Conservation (phyloP, 2,329 filamentous ascomycete species). For the Remersonia thermophila region DNA sequence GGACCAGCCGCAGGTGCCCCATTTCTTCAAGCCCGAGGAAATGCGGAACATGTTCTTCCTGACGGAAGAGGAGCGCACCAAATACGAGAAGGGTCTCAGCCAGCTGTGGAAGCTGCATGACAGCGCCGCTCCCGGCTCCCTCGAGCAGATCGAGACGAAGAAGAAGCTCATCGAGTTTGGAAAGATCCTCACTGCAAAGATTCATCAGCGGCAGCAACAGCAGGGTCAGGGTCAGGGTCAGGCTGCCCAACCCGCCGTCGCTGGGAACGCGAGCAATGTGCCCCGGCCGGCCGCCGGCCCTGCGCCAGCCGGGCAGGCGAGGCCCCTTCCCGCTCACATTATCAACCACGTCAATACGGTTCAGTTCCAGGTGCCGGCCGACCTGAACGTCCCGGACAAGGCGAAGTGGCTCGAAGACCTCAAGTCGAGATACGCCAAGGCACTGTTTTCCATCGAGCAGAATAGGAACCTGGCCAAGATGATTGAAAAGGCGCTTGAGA, state of each 20-base stretch:
- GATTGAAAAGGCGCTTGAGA: conserved; percentile 31
- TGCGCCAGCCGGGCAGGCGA: conserved; percentile 5
- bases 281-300: neutral
- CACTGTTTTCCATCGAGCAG: conserved; percentile 38
- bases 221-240: conserved; percentile 16
- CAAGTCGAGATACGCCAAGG: conserved; percentile 35
- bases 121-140: conserved; percentile 33
- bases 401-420: conserved; percentile 36
- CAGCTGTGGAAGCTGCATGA: conserved; percentile 42
- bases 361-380: conserved; percentile 32
- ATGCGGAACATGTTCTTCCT: conserved; percentile 40
- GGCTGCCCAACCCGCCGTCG: too few relatives aligned
- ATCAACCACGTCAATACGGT: conserved; percentile 36
- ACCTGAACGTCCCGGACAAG: conserved; percentile 31
- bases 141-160: conserved; percentile 37
- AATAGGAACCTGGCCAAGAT: conserved; percentile 28
- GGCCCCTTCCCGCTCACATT: conserved; percentile 29
- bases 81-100: conserved; percentile 46
- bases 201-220: conserved; percentile 24
- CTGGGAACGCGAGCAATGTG: too few relatives aligned
- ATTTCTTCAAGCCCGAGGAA: conserved; percentile 38
- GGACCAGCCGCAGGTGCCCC: conserved; percentile 1
- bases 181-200: conserved; percentile 40
- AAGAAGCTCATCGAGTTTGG: conserved; percentile 51
- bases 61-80: conserved; percentile 41